Conservation (phyloP, 1,284 basidiomycete genomes). For the Austroboletus rostrupii region DNA sequence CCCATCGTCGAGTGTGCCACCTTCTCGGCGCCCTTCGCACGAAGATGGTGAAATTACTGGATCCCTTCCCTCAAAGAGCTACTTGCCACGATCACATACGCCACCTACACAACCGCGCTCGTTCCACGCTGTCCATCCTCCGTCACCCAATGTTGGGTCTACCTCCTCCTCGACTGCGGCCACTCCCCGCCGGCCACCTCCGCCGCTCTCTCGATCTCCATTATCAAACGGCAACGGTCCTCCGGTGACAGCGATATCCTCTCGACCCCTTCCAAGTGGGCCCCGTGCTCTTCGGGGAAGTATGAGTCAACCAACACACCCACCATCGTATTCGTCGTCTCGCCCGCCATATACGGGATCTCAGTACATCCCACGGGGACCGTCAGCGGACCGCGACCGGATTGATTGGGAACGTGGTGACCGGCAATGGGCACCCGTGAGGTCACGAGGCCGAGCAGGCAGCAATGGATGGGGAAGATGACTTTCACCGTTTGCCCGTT, state of each 20-base stretch:
- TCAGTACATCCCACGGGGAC: conserved; percentile 37
- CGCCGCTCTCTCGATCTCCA: conserved; percentile 24
- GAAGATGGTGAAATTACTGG: conserved; percentile 56
- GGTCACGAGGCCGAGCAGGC: conserved; percentile 29
- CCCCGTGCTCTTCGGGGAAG: conserved; percentile 48
- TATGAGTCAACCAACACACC: conserved; percentile 22
- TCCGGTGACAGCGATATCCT: conserved; percentile 19
- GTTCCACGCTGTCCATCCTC: conserved; percentile 31
- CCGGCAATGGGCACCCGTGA: conserved; percentile 26
- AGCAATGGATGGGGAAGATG: conserved; percentile 32
- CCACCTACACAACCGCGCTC: conserved; percentile 48
- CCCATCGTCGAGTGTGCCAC: conserved; percentile 12
- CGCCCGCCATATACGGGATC: conserved; percentile 25
- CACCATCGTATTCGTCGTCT: conserved; percentile 20
- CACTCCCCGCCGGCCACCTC: conserved; percentile 25
- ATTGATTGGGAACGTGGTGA: conserved; percentile 37
- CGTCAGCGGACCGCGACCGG: conserved; percentile 43
- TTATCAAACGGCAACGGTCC: conserved; percentile 26
- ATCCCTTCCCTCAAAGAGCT: conserved; percentile 33
- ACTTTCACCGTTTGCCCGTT: too few relatives aligned
- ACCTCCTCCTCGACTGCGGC: conserved; percentile 22
- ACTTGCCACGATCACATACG: conserved; percentile 36
- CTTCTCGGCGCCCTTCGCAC: conserved; percentile 33
- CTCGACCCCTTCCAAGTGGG: conserved; percentile 45
- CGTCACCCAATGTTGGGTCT: conserved; percentile 25